Conservation (phyloP, 208 protist genomes). For the Acanthamoeba sp. region DNA sequence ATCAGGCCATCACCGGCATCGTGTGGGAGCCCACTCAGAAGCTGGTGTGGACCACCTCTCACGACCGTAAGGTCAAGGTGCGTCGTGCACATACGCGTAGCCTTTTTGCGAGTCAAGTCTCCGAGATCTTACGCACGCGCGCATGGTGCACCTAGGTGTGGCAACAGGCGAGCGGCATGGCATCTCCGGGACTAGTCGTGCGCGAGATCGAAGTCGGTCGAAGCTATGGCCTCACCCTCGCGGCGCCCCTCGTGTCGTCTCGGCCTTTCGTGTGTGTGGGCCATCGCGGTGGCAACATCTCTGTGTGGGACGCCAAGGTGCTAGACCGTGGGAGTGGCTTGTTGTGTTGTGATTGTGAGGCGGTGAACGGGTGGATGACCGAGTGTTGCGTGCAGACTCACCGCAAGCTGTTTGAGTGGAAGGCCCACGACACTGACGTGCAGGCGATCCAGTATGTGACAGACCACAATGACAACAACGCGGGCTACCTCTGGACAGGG, state of each 20-base stretch:
- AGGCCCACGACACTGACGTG: not conserved
- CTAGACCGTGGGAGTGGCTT: too few species aligned
- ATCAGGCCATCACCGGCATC: conserved; percentile 21
- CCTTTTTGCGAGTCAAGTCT: not conserved
- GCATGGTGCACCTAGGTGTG: not conserved
- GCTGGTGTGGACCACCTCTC: conserved; percentile 40
- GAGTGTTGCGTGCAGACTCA: not conserved
- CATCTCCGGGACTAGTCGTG: conserved; percentile 20
- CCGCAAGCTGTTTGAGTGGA: not conserved
- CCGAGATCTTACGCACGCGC: too few species aligned
- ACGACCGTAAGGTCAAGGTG: conserved; percentile 48
- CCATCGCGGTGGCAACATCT: conserved; percentile 21
- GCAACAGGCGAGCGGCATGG: conserved; percentile 35
- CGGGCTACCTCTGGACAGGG: conserved; percentile 34
- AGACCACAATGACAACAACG: not conserved
- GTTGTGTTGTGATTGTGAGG: too few species aligned
- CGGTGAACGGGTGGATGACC: too few species aligned
- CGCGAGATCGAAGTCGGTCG: conserved; percentile 20
- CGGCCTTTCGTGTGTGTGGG: not conserved
- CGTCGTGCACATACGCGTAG: not conserved
- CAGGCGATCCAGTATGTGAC: conserved; percentile 13
- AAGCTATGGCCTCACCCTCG: not conserved
- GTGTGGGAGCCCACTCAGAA: conserved; percentile 44
- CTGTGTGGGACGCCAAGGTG: conserved; percentile 47
- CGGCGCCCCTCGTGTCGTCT: not conserved